Percentiles rank a stretch among this genome's conserved stretches.
These are phyloP conservation scores for Colletotrichum acutatum DNA, from an alignment of 2,329 filamentous ascomycete species.

Conservation along the genomic window DNA sequence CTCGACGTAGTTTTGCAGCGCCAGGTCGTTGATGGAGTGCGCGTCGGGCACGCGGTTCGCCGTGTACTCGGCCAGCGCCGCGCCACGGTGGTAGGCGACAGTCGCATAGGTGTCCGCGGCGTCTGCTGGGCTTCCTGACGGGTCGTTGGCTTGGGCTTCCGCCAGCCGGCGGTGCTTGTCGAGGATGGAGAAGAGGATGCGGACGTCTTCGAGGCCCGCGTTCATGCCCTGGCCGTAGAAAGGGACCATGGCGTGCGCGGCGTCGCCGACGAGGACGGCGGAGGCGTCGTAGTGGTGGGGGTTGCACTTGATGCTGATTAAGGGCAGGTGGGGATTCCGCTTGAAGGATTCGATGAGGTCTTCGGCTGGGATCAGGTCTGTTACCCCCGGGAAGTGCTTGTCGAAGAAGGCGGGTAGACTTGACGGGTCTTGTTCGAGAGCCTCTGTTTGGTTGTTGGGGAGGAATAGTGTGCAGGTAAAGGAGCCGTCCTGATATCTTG, in stretches of 20 bases:
- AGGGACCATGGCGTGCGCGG: slow-evolving; percentile 96
- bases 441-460: slow-evolving; percentile 74
- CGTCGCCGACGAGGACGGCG: slow-evolving; percentile 89
- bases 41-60: slow-evolving; percentile 79
- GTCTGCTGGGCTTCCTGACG: slow-evolving; percentile 40
- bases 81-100: slow-evolving; percentile 69
- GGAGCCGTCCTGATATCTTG: slow-evolving; percentile 74
- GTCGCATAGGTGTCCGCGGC: slow-evolving; percentile 57
- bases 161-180: slow-evolving; percentile 70
- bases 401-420: slow-evolving; percentile 80
- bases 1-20: slow-evolving; percentile 90
- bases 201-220: slow-evolving; percentile 92
- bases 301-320: slow-evolving; percentile 92
- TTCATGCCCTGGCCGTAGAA: slow-evolving; percentile 99
- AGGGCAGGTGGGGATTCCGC: slow-evolving; percentile 86
- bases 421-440: slow-evolving; percentile 72
- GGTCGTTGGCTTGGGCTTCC: slow-evolving; percentile 53
- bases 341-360: slow-evolving; percentile 81
- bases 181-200: slow-evolving; percentile 84
- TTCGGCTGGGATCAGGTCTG: slow-evolving; percentile 72
- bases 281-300: slow-evolving; percentile 85
- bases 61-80: slow-evolving; percentile 82
- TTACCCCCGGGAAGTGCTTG: slow-evolving; percentile 86
- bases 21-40: slow-evolving; percentile 91
- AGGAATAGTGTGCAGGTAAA: slow-evolving; percentile 97